Base-by-base conservation (phyloP, 1,284 basidiomycete genomes). In the Cutaneotrichosporon cavernicola region DNA sequence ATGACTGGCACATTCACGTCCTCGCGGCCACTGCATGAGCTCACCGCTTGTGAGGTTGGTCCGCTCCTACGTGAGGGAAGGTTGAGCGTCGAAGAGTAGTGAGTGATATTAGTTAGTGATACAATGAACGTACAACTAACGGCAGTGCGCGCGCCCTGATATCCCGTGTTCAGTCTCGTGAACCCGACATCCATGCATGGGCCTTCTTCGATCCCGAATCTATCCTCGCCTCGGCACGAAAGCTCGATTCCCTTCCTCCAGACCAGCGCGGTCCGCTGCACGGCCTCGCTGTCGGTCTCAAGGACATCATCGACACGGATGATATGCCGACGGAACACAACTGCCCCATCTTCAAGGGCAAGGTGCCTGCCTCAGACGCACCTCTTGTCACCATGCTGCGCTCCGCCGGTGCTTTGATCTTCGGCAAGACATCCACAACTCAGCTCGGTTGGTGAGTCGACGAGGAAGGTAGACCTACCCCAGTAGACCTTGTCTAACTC, bases 361-460 rank as follows among this genome's bases (percentile, higher is more conserved):
- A 69, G 38, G 60, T 65, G 26, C 70, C 26, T 2, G 49, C 30
- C 2, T 22, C 34, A 4, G 76, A 77, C 62, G 73, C 75, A 2
- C 51, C 65, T 0, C 64, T 67, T 5, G 67, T 78, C 7, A 46
- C 58, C 22, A 68, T 67, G 2, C 60, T 76, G 1, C 66, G 76
- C 5, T 47, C 66, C 1, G 56, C 66, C n/a, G 75, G 75, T 2
- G 75, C 74, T 8, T 50, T 78, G 49, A 75, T 79, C 52, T 71
- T 77, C 34, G 76, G 76, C 50, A 77, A 77, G 63, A 76, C 76
- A 1, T 68, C 71, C 22, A 77, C 74, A 8, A 77, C 75, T 30
- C 72, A 76, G 60, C 73, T 76, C 49, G 75, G 74, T 0, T 69
- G 68, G 53, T 73, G 67, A 61, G 71, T 70, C 0, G 18, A 9